These are phyloP conservation scores for Hymenoscyphus infarciens DNA, from an alignment of 2,329 filamentous ascomycete species.

Conservation along the genomic window DNA sequence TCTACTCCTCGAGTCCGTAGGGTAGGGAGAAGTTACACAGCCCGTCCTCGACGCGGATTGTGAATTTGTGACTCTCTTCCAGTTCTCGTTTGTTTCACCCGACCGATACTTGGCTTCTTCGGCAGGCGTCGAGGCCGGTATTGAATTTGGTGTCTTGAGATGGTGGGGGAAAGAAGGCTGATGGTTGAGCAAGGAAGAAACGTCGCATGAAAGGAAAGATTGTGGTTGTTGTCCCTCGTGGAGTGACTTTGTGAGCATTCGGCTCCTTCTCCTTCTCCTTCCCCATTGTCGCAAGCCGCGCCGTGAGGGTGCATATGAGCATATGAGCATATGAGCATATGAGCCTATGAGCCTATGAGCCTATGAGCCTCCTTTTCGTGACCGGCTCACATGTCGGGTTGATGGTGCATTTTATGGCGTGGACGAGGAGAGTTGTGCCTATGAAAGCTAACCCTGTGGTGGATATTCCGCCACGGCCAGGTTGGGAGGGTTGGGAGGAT, in stretches of 20 bases:
- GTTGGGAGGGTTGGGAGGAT: neutral
- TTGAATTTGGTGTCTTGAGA: neutral
- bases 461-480: neutral
- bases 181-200: too few relatives aligned
- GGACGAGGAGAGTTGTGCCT: neutral
- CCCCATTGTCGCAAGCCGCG: neutral
- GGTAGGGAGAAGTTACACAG: neutral
- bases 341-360: neutral
- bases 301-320: neutral
- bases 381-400: conserved; percentile 5
- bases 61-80: neutral
- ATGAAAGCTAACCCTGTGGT: too few relatives aligned
- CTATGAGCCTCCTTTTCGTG: neutral
- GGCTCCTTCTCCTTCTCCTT: conserved; percentile 1
- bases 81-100: neutral
- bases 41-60: neutral
- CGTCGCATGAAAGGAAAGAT: too few relatives aligned
- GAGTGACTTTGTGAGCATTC: too few relatives aligned
- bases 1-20: neutral
- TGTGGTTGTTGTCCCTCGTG: neutral
- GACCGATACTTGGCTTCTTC: neutral
- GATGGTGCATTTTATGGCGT: neutral
- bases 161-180: too few relatives aligned
- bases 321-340: neutral
- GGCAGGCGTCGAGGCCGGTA: neutral